Conservation (phyloP, 768 basidiomycete genomes). For the Suillus occidentalis region DNA sequence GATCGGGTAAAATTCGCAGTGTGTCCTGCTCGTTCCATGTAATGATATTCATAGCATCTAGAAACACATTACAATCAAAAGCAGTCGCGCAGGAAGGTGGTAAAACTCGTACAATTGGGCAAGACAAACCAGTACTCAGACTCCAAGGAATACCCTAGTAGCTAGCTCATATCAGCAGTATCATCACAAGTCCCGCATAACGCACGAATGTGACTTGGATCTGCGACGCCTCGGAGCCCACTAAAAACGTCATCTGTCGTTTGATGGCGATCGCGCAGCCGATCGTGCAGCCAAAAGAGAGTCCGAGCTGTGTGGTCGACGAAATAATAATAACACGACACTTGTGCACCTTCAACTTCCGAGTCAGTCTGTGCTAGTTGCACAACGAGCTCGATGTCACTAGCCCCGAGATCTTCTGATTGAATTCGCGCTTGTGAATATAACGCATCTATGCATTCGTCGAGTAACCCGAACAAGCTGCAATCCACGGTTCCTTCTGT, state of each 20-base stretch:
- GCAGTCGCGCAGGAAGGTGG: background rate
- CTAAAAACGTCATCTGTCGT: background rate
- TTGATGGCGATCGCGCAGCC: background rate
- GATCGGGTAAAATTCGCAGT: constrained; percentile 6
- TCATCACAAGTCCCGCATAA: background rate
- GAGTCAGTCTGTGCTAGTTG: background rate
- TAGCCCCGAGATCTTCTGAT: background rate
- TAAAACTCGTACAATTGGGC: background rate
- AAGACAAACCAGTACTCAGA: constrained; percentile 9
- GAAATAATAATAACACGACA: constrained; percentile 6
- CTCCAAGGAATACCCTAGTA: constrained; percentile 1
- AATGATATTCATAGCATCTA: background rate
- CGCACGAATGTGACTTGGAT: constrained; percentile 8
- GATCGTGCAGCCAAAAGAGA: constrained; percentile 6
- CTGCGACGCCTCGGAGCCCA: background rate
- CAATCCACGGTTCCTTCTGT: background rate
- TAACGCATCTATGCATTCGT: background rate
- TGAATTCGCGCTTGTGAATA: background rate
- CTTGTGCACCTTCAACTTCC: background rate
- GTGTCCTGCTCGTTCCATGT: constrained; percentile 2
- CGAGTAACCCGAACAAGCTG: background rate
- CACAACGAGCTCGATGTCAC: background rate
- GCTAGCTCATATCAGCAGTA: background rate
- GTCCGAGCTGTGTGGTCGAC: background rate
- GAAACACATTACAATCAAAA: background rate